Evolutionary conservation across 352 stramenopile species (phyloP), one percentile per base, ranked within the genome.

Genomic region (Elongisporangium undulatum): DNA sequence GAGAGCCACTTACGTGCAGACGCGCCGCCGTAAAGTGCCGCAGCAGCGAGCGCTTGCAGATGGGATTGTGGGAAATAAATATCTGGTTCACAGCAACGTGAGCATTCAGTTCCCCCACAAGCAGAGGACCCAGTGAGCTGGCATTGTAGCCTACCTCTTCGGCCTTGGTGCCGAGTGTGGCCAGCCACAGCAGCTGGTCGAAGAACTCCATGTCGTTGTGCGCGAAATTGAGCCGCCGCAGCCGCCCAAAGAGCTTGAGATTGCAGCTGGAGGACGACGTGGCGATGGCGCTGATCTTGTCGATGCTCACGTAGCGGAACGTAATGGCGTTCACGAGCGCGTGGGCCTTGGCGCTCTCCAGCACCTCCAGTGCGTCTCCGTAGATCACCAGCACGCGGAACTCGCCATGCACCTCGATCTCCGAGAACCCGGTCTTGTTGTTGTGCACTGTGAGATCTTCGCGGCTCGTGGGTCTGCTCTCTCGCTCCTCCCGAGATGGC

Each of bases 401-500:
- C n/a, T 92, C 80, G 6, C 77, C 75, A 24, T 82, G 74, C 1
- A 93, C 74, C 51, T 93, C 82, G 51, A 93, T 71, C 51, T 92
- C 80, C 3, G 82, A 89, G 52, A 86, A 90, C 0, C 84, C 79
- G 2, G 71, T 63, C 48, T 78, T 76, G 62, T 83, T 87, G 45
- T 66, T 82, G 68, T 80, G 55, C 8, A 82, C 56, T 0, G 58
- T 75, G 13, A 54, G n/a, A 15, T 91, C 79, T 24, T 91, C 82
- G 4, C 77, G 66, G 34, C 56, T 76, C 6, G 61, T 74, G 0
- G 82, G 79, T n/a, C 63, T 64, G 10, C 64, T 51, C 22, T 89
- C 71, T 22, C 56, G 61, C 26, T 77, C 73, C 13, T 84, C 68
- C 59, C 15, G 22, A 23, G 55, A 57, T 39, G 13, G 55, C 19